Conservation (phyloP, 1,284 basidiomycete genomes). For the Tilletia setariae region DNA sequence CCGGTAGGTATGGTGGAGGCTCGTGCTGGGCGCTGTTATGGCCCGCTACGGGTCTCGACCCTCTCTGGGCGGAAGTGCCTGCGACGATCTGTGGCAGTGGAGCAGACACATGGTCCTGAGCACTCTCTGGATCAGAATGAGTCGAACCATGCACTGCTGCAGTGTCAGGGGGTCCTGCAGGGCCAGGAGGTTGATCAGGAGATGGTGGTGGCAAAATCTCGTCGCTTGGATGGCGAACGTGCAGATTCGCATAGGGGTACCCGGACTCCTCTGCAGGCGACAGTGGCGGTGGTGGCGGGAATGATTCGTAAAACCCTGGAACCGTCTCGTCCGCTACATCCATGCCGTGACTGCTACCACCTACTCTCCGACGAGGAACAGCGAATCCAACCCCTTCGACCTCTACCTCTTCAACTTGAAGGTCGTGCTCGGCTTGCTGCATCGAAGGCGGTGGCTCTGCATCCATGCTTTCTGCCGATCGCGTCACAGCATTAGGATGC, state of each 20-base stretch:
- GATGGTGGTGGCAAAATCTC: not conserved
- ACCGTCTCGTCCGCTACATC: not conserved
- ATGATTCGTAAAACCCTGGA: constrained; percentile 7
- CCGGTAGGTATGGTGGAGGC: constrained; percentile 7
- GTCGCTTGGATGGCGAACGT: not conserved
- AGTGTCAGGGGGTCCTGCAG: not conserved
- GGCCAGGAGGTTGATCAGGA: not conserved
- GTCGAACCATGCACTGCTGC: too few species aligned
- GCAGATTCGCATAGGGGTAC: not conserved
- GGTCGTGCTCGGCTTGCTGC: constrained; percentile 37
- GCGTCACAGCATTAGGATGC: not conserved
- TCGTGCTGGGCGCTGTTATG: not conserved
- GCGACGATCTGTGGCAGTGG: not conserved
- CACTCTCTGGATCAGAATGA: too few species aligned
- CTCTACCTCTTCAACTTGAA: constrained; percentile 42
- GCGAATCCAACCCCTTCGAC: constrained; percentile 47
- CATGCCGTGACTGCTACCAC: too few species aligned
- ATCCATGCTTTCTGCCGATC: constrained; percentile 2
- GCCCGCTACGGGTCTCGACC: not conserved
- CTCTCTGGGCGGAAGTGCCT: not conserved
- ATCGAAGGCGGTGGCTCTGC: constrained; percentile 37
- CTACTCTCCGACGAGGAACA: constrained; percentile 23
- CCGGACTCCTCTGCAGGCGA: not conserved
- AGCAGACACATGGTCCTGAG: not conserved
- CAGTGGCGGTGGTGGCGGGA: not conserved